Evolutionary conservation across 768 basidiomycete species (phyloP), one percentile per base, ranked within the genome.

Genomic region (Boletus reticulatus): DNA sequence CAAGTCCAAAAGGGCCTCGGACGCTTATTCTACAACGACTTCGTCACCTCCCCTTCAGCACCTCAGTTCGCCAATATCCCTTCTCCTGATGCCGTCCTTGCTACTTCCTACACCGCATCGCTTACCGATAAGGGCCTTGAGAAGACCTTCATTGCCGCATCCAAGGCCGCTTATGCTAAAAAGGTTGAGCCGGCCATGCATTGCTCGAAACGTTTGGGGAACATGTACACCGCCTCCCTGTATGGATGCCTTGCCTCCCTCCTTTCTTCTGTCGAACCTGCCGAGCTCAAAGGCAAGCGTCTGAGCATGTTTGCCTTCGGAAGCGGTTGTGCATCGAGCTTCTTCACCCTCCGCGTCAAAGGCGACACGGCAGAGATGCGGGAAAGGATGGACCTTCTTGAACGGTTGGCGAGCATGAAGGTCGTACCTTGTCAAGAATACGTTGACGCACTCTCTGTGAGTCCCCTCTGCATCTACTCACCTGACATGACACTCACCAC

Each of bases 211-310:
- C 87, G 94, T 43, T 84, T 96, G 61, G 97, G 97, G 14, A 98
- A 99, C 84, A 96, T 94, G 89, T 98, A 99, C 81, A 96, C 97
- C 13, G 97, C 89, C 14, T 95, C 93, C 16, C 80, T 99, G 12
- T 98, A 95, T 70, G 94, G 93, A 43, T 94, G 94, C 62, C 84
- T 99, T 56, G 90, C 95, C 38, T 93, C 91, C 9, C 78, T 98
- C 29, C 68, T 99, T 42, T 82, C 89, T 43, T 79, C 80, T 24
- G 83, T 92, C 38, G 84, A 86, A 63, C 86, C 91, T 10, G 72
- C 81, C 8, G 79, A 84, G 61, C 78, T 95, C 51, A 73, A 78
- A 65, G 87, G 84, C 75, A 97, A 94, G 80, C 87, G 94, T 27
- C 79, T 96, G 68, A 88, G 86, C 64, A 80, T 98, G 81, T 99